A percentile compares a stretch with the other conserved stretches of the same genome.
These are phyloP conservation scores for Monosporascus cannonballus DNA, from an alignment of 2,329 filamentous ascomycete species.

Conservation along the genomic window DNA sequence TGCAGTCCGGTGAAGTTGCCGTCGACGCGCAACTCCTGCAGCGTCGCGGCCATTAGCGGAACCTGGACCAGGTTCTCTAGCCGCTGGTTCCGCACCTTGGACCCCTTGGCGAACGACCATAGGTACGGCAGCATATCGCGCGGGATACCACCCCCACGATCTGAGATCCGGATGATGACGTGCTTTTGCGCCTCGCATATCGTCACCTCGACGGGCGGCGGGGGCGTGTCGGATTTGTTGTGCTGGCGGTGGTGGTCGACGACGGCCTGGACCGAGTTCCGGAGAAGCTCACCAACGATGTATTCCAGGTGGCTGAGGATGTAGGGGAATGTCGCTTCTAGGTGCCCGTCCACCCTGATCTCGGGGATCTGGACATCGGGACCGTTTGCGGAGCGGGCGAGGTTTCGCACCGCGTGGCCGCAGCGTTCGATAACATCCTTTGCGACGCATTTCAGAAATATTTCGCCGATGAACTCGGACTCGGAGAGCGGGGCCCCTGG, in stretches of 20 bases:
- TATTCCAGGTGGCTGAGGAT: constrained; percentile 96
- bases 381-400: constrained; percentile 71
- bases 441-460: constrained; percentile 89
- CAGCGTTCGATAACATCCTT: constrained; percentile 83
- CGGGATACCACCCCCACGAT: constrained; percentile 88
- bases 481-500: constrained; percentile 67
- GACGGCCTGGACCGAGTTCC: constrained; percentile 90
- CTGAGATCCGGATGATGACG: constrained; percentile 92
- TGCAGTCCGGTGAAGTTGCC: constrained; percentile 20
- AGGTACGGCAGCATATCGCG: constrained; percentile 79
- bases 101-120: constrained; percentile 96
- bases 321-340: constrained; percentile 89
- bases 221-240: constrained; percentile 30
- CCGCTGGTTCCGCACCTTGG: constrained; percentile 64
- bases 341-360: constrained; percentile 76
- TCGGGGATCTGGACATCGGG: constrained; percentile 67
- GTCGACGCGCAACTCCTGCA: constrained; percentile 70
- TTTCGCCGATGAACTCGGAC: constrained; percentile 87
- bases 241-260: constrained; percentile 69
- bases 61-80: constrained; percentile 83
- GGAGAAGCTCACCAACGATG: constrained; percentile 88
- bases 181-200: constrained; percentile 92
- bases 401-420: constrained; percentile 65
- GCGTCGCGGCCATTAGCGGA: constrained; percentile 85
- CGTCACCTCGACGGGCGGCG: constrained; percentile 85